Percentiles rank a stretch among this genome's conserved stretches.
phyloP scores from a whole-genome alignment of 495 filamentous ascomycete genomes.

The Hypoxylon lienhwacheense region DNA sequence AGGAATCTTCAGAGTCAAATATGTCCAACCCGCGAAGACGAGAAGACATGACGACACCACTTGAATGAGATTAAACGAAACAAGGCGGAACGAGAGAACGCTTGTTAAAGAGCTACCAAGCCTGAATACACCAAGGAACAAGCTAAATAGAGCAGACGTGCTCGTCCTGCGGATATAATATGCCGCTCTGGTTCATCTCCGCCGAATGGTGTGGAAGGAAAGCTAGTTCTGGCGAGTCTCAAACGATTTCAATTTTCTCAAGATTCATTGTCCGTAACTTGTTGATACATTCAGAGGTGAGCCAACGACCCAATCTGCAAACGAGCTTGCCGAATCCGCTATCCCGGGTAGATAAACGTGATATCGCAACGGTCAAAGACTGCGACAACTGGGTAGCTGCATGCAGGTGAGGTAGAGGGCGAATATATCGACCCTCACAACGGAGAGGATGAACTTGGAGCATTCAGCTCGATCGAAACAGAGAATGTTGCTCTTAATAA shows the following conservation, averaged over 20 bases:
- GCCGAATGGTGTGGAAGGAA: slow-evolving; percentile 8
- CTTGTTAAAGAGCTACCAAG: slow-evolving; percentile 12
- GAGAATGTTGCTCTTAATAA: slow-evolving; percentile 20
- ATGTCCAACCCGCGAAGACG: slow-evolving; percentile 32
- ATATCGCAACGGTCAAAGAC: slow-evolving; percentile 23
- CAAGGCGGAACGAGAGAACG: slow-evolving; percentile 14
- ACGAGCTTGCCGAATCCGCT: slow-evolving; percentile 32
- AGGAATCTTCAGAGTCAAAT: slow-evolving; percentile 26
- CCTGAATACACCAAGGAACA: slow-evolving; percentile 9
- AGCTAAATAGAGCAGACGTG: slow-evolving; percentile 15
- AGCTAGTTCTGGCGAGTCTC: slow-evolving; percentile 1
- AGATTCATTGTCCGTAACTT: slow-evolving; percentile 19
- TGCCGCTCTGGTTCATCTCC: slow-evolving; percentile 21
- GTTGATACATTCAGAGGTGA: slow-evolving; percentile 7
- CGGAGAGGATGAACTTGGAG: slow-evolving; percentile 22
- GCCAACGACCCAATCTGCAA: slow-evolving; percentile 25
- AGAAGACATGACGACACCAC: slow-evolving; percentile 42
- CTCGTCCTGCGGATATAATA: slow-evolving; percentile 18
- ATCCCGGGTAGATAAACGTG: slow-evolving; percentile 18
- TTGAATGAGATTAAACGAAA: background rate
- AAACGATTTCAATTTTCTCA: slow-evolving; percentile 6
- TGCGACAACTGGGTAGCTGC: slow-evolving; percentile 33
- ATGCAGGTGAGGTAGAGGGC: slow-evolving; percentile 23
- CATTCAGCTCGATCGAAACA: slow-evolving; percentile 25
- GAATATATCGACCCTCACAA: slow-evolving; percentile 32